Evolutionary conservation across 345 rosid species (phyloP).

Genomic region (Nephelium lappaceum): DNA sequence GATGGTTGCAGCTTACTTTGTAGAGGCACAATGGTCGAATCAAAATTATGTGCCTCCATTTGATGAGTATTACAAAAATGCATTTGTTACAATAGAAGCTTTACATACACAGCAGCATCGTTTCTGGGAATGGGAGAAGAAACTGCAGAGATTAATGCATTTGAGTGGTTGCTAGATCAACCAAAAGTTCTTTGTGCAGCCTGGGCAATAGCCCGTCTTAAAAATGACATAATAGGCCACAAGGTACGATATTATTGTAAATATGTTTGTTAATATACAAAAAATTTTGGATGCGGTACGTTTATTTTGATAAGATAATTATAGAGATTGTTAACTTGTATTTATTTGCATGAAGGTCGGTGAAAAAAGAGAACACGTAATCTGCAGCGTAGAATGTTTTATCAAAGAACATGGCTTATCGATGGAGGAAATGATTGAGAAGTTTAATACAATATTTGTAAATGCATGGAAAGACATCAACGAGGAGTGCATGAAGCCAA

Average conservation of each 20-base stretch:
- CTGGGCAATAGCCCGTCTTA: not conserved
- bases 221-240: not conserved
- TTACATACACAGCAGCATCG: not conserved
- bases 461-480: slow-evolving; percentile 21
- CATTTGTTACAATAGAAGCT: not conserved
- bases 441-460: not conserved
- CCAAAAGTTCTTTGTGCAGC: not conserved
- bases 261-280: too few relatives aligned
- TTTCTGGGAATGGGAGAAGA: slow-evolving; percentile 5
- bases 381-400: slow-evolving; percentile 16
- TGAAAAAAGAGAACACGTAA: slow-evolving; percentile 9
- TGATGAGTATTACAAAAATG: slow-evolving; percentile 4
- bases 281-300: too few relatives aligned
- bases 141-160: not conserved
- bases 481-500: not conserved
- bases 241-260: not conserved
- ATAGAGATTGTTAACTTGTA: too few relatives aligned
- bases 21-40: slow-evolving; percentile 2
- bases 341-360: slow-evolving; percentile 1
- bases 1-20: not conserved
- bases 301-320: too few relatives aligned
- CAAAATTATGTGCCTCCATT: slow-evolving; percentile 1
- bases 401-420: slow-evolving; percentile 5
- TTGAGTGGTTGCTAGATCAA: not conserved
- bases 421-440: not conserved